Evolutionary conservation across 805 yeast genomes (phyloP), one percentile per base, ranked within the genome.

Genomic region (Ogataea methanolica): DNA sequence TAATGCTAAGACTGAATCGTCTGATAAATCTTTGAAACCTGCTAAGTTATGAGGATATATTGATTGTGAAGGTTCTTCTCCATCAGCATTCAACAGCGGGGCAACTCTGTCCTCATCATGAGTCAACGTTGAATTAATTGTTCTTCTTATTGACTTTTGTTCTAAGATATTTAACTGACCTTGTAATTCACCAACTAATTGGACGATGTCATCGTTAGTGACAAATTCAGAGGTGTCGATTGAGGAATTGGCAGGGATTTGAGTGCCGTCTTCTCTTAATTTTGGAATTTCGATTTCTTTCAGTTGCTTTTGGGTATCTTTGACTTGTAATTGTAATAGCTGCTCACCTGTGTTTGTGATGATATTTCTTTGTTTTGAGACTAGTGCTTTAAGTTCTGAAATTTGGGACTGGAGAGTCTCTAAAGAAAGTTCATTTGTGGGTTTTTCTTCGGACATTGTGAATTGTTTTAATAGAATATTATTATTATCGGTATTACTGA

Each of bases 161-260:
- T 91, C 98, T 33, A 86, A 63, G 22, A 76, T 71, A 45, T 87
- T 91, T 59, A 91, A 73, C 67, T 91, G 97, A 8, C 88, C 87
- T 66, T 91, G 97, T 47, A 91, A 69, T 65, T 91, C 98, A 11
- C 88, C 88, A 14, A 90, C 97, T 41, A 91, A 72, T 61, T 88
- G 92, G 4, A 86, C 86, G 12, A 91, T 69, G 60, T 92, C 98
- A 48, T 87, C 95, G 55, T 88, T 85, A 4, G 92, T 81, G 35
- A 83, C 88, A 53, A 75, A 83, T 52, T 84, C 88, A 4, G 75
- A 62, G 1, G 79, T 61, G 49, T 79, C 84, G 44, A 58, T 45
- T 37, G 42, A 12, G 36, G 49, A 17, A 26, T 17, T 31, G 19
- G 43, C 33, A 35, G 26, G 40, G 16, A 46, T 21, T 2, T 43